Conservation (phyloP, 306 rosid genomes). For the Senna siamea region DNA sequence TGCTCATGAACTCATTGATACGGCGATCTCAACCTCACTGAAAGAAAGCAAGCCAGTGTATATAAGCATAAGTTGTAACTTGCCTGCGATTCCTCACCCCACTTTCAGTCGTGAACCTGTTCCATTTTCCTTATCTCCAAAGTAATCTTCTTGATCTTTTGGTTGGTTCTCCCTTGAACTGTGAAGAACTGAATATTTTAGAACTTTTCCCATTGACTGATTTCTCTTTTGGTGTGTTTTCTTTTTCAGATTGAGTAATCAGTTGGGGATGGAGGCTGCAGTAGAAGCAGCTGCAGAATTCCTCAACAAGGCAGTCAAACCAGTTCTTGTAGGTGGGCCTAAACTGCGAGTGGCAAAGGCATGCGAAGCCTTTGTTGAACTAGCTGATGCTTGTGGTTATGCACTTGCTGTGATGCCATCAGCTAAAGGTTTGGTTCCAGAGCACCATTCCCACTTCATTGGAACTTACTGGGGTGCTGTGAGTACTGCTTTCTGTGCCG, state of each 20-base stretch:
- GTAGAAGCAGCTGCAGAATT: constrained; percentile 66
- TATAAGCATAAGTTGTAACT: constrained; percentile 84
- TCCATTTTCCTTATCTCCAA: constrained; percentile 59
- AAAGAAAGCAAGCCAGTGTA: constrained; percentile 95
- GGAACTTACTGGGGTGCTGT: constrained; percentile 79
- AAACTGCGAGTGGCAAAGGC: constrained; percentile 68
- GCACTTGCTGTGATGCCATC: constrained; percentile 66
- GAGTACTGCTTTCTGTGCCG: constrained; percentile 66
- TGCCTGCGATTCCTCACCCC: constrained; percentile 64
- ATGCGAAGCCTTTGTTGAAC: constrained; percentile 45
- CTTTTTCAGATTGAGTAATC: constrained; percentile 55
- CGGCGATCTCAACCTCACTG: constrained; percentile 74
- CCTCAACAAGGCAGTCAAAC: constrained; percentile 72
- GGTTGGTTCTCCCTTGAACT: too few relatives aligned
- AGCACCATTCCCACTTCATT: constrained; percentile 60
- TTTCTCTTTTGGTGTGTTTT: neutral
- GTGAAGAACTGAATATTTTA: neutral
- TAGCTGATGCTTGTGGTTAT: constrained; percentile 62
- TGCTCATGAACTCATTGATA: constrained; percentile 84
- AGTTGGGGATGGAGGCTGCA: constrained; percentile 60
- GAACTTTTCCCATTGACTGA: neutral
- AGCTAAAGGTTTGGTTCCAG: constrained; percentile 64
- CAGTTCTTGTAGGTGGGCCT: constrained; percentile 74
- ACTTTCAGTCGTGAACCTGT: constrained; percentile 66
- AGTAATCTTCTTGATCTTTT: constrained; percentile 39